Conservation (phyloP, 352 stramenopile genomes). For the Globisporangium alternatum region DNA sequence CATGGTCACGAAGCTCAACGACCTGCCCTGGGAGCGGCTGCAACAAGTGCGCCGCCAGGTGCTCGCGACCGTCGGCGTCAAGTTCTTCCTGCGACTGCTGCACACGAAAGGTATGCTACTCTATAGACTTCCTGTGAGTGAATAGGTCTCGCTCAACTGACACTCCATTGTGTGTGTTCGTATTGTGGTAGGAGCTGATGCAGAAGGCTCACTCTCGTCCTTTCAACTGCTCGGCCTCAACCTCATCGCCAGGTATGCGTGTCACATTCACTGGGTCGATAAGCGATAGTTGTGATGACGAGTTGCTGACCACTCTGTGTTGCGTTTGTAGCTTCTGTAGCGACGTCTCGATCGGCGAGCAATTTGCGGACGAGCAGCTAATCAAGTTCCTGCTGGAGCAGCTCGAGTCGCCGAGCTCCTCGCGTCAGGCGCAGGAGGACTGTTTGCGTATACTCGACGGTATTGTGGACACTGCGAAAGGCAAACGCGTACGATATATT, state of each 20-base stretch:
- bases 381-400: slow-evolving; percentile 56
- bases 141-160: neutral
- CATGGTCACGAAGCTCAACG: slow-evolving; percentile 80
- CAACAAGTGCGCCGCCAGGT: slow-evolving; percentile 56
- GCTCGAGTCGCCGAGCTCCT: slow-evolving; percentile 25
- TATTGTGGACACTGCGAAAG: slow-evolving; percentile 44
- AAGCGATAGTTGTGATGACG: neutral
- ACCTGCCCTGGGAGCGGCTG: slow-evolving; percentile 39
- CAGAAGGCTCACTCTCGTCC: slow-evolving; percentile 50
- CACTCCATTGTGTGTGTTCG: neutral
- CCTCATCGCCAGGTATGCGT: slow-evolving; percentile 65
- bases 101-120: slow-evolving; percentile 53
- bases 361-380: slow-evolving; percentile 69
- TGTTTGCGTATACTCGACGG: slow-evolving; percentile 51
- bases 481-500: slow-evolving; percentile 26
- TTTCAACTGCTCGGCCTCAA: slow-evolving; percentile 79
- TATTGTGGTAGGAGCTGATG: slow-evolving; percentile 33
- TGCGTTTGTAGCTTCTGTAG: slow-evolving; percentile 55
- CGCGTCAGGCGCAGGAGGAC: slow-evolving; percentile 35
- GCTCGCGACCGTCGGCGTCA: slow-evolving; percentile 54
- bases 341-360: slow-evolving; percentile 37
- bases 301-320: neutral
- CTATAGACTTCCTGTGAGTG: no score
- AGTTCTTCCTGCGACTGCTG: slow-evolving; percentile 79
- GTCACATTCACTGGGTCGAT: neutral